Base-by-base conservation (phyloP, 2,329 filamentous ascomycete genomes). In the Bimuria novae-zelandiae region DNA sequence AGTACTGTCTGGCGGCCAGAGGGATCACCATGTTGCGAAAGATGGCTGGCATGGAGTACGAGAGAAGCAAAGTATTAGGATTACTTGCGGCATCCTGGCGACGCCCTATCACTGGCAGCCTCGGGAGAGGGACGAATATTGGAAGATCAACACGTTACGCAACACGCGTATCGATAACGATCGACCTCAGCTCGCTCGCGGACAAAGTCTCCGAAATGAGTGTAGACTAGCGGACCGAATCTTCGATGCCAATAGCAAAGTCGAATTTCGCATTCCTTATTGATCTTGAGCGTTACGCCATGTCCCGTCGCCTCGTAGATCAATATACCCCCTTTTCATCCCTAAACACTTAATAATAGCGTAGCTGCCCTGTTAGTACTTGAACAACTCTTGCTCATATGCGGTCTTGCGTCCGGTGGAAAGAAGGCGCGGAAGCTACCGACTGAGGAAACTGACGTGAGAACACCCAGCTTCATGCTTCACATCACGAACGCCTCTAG, bases 141-240 rank as follows among this genome's bases (percentile, higher is more conserved):
- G 36, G 29, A 43, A 43, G 11, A 14, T 29, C 46, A 30, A 42
- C 45, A 50, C 48, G 25, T 12, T 19, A 19, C 22, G 25, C 37
- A 43, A 19, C 21, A 39, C 22, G 35, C 36, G 45, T 23, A 21
- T 22, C 23, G 17, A 32, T 30, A 23, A 22, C 25, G 10, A 21
- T 14, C 46, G 1, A 22, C 33, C 21, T 49, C 46, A 51, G 50
- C 49, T 42, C 51, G 25, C 25, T 5, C 25, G 25, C n/a, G n/a
- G n/a, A n/a, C 33, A 48, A 47, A 52, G 39, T 50, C 46, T 45
- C 56, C 54, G 54, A 52, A 48, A 32, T 50, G 44, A 32, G 33
- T 40, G 14, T 37, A n/a, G n/a, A n/a, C n/a, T n/a, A n/a, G n/a
- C n/a, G n/a, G n/a, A n/a, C n/a, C n/a, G n/a, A n/a, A n/a, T n/a